Evolutionary conservation across 2,329 filamentous ascomycete species (phyloP).

Genomic region (Diplodia intermedia): DNA sequence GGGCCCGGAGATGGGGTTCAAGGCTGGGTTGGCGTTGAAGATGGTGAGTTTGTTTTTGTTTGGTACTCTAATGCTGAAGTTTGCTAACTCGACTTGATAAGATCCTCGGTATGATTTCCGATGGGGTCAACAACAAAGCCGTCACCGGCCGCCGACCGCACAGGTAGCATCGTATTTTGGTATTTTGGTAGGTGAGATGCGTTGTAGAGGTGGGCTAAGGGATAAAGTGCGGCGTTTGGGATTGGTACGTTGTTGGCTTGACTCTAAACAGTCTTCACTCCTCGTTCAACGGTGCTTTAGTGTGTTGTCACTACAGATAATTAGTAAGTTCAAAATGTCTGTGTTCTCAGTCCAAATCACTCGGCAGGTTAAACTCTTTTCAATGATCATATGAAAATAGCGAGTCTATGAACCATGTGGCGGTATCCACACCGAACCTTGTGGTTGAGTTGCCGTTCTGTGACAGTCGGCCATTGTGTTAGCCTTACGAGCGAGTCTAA

Average conservation of each 20-base stretch:
- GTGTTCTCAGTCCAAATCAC: not conserved
- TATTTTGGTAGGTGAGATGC: not conserved
- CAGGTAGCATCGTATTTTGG: not conserved
- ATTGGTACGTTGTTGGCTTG: not conserved
- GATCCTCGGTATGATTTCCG: slow-evolving; percentile 26
- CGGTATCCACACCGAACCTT: not conserved
- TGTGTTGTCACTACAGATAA: not conserved
- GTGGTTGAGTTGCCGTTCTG: not conserved
- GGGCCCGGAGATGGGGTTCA: slow-evolving; percentile 26
- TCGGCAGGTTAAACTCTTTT: not conserved
- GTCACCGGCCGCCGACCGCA: slow-evolving; percentile 2
- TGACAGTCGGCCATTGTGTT: too few species aligned
- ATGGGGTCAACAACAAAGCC: slow-evolving; percentile 19
- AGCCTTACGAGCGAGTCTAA: too few species aligned
- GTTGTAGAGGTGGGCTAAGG: too few species aligned
- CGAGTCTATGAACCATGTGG: not conserved
- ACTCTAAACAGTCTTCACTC: not conserved
- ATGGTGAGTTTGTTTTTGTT: slow-evolving; percentile 1
- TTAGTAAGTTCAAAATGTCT: not conserved
- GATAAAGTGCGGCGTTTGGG: not conserved
- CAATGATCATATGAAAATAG: not conserved
- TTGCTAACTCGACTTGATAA: not conserved
- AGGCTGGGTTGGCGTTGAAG: slow-evolving; percentile 17
- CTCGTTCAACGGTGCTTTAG: not conserved
- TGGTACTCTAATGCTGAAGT: too few species aligned